Percentiles rank a stretch among this genome's conserved stretches.
These are phyloP conservation scores for Neonectria sp. DNA, from an alignment of 2,329 filamentous ascomycete species.

Conservation along the genomic window DNA sequence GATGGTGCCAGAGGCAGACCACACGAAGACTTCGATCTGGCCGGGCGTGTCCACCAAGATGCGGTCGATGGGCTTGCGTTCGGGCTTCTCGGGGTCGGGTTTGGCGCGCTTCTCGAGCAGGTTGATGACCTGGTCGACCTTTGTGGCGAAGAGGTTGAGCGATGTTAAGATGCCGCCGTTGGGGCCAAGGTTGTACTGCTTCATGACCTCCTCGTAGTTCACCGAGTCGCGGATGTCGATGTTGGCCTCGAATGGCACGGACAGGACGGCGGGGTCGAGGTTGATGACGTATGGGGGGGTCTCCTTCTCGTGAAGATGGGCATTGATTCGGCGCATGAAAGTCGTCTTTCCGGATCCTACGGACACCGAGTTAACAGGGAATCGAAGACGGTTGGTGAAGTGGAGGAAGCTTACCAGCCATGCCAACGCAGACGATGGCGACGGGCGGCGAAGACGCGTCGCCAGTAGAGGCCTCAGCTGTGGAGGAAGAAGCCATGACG, in stretches of 20 bases:
- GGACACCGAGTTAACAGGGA: constrained; percentile 9
- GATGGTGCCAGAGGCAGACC: constrained; percentile 96
- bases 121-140: constrained; percentile 93
- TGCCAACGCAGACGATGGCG: constrained; percentile 93
- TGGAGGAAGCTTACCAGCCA: constrained; percentile 78
- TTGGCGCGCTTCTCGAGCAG: constrained; percentile 90
- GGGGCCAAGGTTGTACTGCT: constrained; percentile 96
- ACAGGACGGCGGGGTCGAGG: constrained; percentile 94
- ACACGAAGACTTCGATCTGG: constrained; percentile 99
- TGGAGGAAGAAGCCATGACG: constrained; percentile 54
- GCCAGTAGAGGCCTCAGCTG: constrained; percentile 44
- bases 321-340: constrained; percentile 98
- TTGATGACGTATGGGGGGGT: constrained; percentile 95
- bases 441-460: constrained; percentile 69
- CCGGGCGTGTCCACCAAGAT: constrained; percentile 96
- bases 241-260: constrained; percentile 95
- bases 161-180: constrained; percentile 98
- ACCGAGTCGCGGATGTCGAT: constrained; percentile 99
- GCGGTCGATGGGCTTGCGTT: constrained; percentile 78
- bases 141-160: constrained; percentile 96
- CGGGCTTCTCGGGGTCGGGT: constrained; percentile 72
- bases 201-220: constrained; percentile 99
- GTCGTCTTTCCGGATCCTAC: constrained; percentile 97
- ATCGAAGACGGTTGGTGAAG: constrained; percentile 6
- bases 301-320: constrained; percentile 86